Base-by-base conservation (phyloP, 176 grass and related monocot species). In the Hyparrhenia diplandra region DNA sequence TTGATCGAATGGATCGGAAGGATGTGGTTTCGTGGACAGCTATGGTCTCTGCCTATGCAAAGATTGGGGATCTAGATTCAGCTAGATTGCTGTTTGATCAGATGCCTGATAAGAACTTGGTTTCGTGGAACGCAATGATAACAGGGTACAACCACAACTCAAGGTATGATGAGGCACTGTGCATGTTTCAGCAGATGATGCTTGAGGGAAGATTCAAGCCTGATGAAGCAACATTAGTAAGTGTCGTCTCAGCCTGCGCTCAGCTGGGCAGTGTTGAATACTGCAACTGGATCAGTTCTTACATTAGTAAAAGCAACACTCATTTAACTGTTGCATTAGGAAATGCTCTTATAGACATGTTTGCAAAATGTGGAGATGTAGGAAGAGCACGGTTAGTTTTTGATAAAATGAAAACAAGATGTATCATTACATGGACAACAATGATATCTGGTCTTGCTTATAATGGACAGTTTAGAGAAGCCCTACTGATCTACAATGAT, bases 401-500 rank as follows among this genome's bases (percentile, higher is more conserved):
- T 46, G 7, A 86, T 20, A 54, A 64, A 78, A 86, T 90, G 74
- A 65, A 43, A 55, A 75, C 74, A 28, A 83, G 58, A 71, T 80
- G 88, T 42, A 35, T 86, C 37, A 80, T 90, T 69, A 90, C 88
- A 83, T 90, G 88, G 88, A 90, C 88, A 83, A 18, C 88, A 55
- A 90, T 90, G 84, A 86, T 90, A 24, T 86, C 84, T 69, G 88
- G 84, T 12, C 70, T 90, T 79, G 88, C 84, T 69, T 90, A 79
- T 54, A 90, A 86, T 70, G 88, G 88, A 21, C 61, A 30, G 9
- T 70, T 85, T 68, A 70, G 18, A 75, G 84, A 90, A 64, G 88
- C 88, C 11, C 21, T 86, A 30, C 30, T 71, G 35, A 4, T 80
- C 29, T 86, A 86, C 45, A 62, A 52, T 51, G 37, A 85, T 62